Evolutionary conservation across 192 early-diverging fungal species (phyloP), one percentile per base, ranked within the genome.

Genomic region (Linnemannia hyalina): DNA sequence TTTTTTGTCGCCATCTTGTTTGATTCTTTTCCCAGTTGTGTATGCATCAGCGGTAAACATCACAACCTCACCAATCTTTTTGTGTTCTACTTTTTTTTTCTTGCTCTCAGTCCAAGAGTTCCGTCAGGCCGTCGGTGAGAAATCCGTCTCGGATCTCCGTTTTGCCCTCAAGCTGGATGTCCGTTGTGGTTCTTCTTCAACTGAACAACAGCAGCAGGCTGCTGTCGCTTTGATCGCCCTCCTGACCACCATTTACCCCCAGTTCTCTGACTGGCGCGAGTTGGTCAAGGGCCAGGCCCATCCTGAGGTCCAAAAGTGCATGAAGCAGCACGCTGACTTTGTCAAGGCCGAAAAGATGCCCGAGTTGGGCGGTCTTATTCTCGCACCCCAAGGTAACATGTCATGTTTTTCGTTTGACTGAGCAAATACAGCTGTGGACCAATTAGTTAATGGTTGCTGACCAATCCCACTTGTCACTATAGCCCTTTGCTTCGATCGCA

Each of bases 401-500:
- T 57, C 23, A 57, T 57, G 23, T n/a, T 57, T n/a, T 26, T 8
- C 35, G 11, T 3, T 3, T 52, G n/a, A 9, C 55, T 26, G n/a
- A 26, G 55, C 55, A 57, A 26, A 57, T n/a, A 26, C n/a, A 57
- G n/a, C n/a, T 0, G n/a, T 10, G 4, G 16, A 52, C 16, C 49
- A 52, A 52, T 52, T 16, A 52, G 16, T 18, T 10, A 22, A 22
- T 26, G 22, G 47, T 22, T 11, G 11, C 38, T 69, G 18, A 70
- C 69, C 35, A 70, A 5, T 35, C 26, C 29, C 18, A 35, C 42
- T 42, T 54, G 2, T 23, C 18, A 52, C 49, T 52, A 20, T 78
- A 84, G 92, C 95, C 9, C 91, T 99, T n/a, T 98, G 98, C 90
- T 99, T 97, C 91, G 98, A 99, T 91, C 96, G 98, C 75, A 93